Evolutionary conservation across 2,329 filamentous ascomycete species (phyloP).

Genomic region (Microdochium paspali): DNA sequence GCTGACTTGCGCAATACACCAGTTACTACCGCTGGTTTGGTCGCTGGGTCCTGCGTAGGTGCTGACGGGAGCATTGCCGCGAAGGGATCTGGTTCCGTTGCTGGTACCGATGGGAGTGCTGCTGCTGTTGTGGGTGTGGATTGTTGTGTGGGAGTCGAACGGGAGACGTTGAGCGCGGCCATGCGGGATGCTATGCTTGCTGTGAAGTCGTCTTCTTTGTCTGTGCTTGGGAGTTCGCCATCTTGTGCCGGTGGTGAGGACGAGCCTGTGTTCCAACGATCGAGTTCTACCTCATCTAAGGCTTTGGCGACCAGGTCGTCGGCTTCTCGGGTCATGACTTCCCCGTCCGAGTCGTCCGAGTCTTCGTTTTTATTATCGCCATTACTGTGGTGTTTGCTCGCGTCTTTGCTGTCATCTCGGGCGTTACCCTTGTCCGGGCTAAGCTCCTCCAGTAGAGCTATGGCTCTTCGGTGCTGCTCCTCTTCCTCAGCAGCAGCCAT

Average conservation of each 20-base stretch:
- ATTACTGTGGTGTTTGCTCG: no score
- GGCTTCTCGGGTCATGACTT: conserved; percentile 34
- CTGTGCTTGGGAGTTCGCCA: not conserved
- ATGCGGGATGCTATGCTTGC: conserved; percentile 41
- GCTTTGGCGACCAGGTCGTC: conserved; percentile 34
- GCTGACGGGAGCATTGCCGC: not conserved
- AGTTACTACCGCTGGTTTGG: conserved; percentile 39
- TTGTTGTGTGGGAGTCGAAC: not conserved
- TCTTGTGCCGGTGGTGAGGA: conserved; percentile 4
- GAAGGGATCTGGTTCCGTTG: not conserved
- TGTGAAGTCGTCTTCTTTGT: conserved; percentile 23
- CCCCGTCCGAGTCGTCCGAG: conserved; percentile 36
- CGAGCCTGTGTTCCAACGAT: conserved; percentile 9
- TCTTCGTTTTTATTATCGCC: no score
- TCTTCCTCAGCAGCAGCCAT: conserved; percentile 18
- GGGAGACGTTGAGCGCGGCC: conserved; percentile 35
- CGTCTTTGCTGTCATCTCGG: not conserved
- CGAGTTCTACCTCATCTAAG: conserved; percentile 33
- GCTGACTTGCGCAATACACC: not conserved
- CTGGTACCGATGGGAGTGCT: conserved; percentile 11
- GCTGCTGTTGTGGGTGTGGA: conserved; percentile 1
- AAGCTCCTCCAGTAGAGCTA: conserved; percentile 21
- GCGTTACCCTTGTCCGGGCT: conserved; percentile 5
- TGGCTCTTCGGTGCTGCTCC: conserved; percentile 15
- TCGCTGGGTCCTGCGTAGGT: conserved; percentile 27